Conservation (phyloP, 805 yeast genomes). For the Clavispora carvajalis region DNA sequence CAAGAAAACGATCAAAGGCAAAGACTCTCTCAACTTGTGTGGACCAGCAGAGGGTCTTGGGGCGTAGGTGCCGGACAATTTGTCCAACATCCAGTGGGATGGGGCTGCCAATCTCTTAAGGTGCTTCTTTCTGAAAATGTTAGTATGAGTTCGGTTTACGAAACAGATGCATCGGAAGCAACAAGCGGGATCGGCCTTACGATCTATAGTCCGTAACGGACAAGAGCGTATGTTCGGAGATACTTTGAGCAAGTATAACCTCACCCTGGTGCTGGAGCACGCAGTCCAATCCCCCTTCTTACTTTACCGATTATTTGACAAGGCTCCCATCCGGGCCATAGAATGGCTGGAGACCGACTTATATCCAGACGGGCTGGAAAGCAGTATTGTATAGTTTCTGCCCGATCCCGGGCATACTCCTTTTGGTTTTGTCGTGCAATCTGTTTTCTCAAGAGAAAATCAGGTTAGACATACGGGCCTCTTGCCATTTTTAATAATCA, state of each 20-base stretch:
- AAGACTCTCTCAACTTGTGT: constrained; percentile 97
- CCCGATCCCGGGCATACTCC: not conserved
- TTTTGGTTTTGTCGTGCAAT: constrained; percentile 10
- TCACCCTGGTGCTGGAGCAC: no score
- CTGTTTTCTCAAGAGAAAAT: constrained; percentile 15
- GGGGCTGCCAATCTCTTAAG: constrained; percentile 99
- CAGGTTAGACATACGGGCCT: constrained; percentile 44
- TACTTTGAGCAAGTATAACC: not conserved
- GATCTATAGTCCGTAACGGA: no score
- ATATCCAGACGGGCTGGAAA: constrained; percentile 7
- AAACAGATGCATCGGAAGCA: not conserved
- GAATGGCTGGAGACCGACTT: constrained; percentile 20
- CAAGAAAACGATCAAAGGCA: constrained; percentile 93
- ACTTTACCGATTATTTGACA: constrained; percentile 36
- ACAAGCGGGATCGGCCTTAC: not conserved
- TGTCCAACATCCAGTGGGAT: constrained; percentile 99
- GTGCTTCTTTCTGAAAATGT: constrained; percentile 80
- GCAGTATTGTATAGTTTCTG: constrained; percentile 3
- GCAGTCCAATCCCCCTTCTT: not conserved
- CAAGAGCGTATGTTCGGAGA: not conserved
- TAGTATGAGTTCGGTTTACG: constrained; percentile 17
- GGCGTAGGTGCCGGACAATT: constrained; percentile 98
- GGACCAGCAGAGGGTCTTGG: constrained; percentile 99
- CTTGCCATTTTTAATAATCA: constrained; percentile 43
- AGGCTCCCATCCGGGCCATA: constrained; percentile 43